Conservation (phyloP, 164 flowering plant species). For the Annona cherimola region DNA sequence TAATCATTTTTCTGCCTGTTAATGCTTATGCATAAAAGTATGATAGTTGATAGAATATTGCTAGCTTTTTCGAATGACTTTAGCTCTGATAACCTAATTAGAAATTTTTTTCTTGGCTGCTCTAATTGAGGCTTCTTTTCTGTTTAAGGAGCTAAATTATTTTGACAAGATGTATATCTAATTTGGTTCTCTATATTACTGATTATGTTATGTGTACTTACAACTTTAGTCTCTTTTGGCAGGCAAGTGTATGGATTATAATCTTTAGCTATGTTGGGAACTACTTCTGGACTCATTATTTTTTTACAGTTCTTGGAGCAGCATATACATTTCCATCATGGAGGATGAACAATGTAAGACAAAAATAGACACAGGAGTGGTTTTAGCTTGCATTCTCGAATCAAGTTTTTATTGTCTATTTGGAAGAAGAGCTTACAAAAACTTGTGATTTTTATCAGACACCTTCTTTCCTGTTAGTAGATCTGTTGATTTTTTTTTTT, state of each 20-base stretch:
- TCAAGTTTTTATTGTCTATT: not conserved
- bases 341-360: constrained; percentile 92
- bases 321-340: constrained; percentile 97
- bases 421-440: not conserved
- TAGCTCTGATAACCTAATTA: not conserved
- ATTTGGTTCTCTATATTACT: not conserved
- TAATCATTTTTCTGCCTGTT: not conserved
- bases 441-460: not conserved
- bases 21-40: not conserved
- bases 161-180: too few relatives aligned
- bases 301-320: constrained; percentile 98
- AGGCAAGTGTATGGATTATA: constrained; percentile 91
- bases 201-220: not conserved
- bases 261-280: constrained; percentile 97
- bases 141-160: not conserved
- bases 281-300: constrained; percentile 98
- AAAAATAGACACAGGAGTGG: not conserved
- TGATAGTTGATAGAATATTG: not conserved
- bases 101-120: not conserved
- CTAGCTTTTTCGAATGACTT: not conserved
- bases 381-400: not conserved
- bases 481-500: not conserved
- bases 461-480: too few relatives aligned
- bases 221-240: constrained; percentile 21
- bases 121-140: not conserved